phyloP scores from a whole-genome alignment of 768 basidiomycete species.

The Suillus clintonianus region DNA sequence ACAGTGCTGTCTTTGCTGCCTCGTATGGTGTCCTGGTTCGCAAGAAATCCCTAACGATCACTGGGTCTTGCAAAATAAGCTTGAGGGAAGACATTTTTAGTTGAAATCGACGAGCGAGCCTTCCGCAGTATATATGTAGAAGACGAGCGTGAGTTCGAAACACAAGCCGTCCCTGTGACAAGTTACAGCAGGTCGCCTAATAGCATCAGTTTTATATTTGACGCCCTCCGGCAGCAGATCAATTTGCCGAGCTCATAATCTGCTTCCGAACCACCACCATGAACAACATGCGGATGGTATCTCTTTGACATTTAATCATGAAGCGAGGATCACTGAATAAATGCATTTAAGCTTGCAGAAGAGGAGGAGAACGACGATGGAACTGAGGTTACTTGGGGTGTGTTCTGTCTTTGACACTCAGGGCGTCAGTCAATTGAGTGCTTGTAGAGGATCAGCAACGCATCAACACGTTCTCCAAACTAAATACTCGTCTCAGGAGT shows the following conservation, averaged over 20 bases:
- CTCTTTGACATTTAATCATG: conserved; percentile 16
- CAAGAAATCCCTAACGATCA: conserved; percentile 18
- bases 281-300: conserved; percentile 61
- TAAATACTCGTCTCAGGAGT: conserved; percentile 75
- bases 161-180: no score
- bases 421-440: background rate
- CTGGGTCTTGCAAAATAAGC: conserved; percentile 8
- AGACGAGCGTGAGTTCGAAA: background rate
- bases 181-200: no score
- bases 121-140: background rate
- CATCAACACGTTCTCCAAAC: conserved; percentile 90
- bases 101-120: conserved; percentile 4
- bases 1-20: conserved; percentile 32
- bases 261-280: conserved; percentile 17
- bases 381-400: conserved; percentile 86
- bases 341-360: conserved; percentile 56
- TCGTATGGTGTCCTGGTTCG: conserved; percentile 23
- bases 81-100: background rate
- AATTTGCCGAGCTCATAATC: background rate
- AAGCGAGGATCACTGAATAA: conserved; percentile 3
- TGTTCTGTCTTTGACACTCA: conserved; percentile 18
- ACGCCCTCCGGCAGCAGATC: no score
- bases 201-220: background rate
- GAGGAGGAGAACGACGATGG: conserved; percentile 77
- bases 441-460: conserved; percentile 78